Percentiles rank a stretch among this genome's conserved stretches.
These are phyloP conservation scores for Mycena galericulata DNA, from an alignment of 768 basidiomycete genomes.

Conservation along the genomic window DNA sequence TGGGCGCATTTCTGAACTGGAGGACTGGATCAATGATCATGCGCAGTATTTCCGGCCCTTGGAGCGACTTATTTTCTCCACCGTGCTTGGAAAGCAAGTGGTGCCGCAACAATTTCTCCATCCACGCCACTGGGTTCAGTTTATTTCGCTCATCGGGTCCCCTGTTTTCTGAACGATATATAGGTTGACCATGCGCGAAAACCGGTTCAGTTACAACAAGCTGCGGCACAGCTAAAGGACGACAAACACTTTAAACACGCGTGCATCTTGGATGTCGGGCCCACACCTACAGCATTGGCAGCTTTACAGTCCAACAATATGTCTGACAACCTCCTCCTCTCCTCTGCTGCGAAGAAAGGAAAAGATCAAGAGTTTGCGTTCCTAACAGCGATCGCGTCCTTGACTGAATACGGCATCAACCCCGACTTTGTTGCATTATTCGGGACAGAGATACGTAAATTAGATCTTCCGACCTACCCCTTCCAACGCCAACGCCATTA, in stretches of 20 bases:
- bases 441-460: constrained; percentile 38
- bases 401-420: constrained; percentile 44
- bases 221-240: constrained; percentile 36
- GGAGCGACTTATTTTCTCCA: constrained; percentile 47
- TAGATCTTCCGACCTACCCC: constrained; percentile 49
- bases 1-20: constrained; percentile 33
- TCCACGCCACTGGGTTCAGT: constrained; percentile 46
- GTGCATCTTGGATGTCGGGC: constrained; percentile 49
- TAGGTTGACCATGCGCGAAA: constrained; percentile 50
- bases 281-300: constrained; percentile 48
- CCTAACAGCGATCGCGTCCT: constrained; percentile 41
- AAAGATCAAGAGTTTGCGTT: constrained; percentile 48
- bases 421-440: constrained; percentile 43
- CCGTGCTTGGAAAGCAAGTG: constrained; percentile 43
- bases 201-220: constrained; percentile 46
- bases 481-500: constrained; percentile 51
- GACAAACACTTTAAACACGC: constrained; percentile 39
- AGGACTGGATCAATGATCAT: constrained; percentile 44
- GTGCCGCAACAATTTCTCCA: constrained; percentile 37
- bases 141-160: background rate
- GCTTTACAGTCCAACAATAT: constrained; percentile 45
- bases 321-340: constrained; percentile 36
- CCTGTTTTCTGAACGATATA: background rate
- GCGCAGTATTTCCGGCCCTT: constrained; percentile 32
- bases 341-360: constrained; percentile 45